Evolutionary conservation across 805 yeast species (phyloP).

Genomic region (Myxozyma monticola): DNA sequence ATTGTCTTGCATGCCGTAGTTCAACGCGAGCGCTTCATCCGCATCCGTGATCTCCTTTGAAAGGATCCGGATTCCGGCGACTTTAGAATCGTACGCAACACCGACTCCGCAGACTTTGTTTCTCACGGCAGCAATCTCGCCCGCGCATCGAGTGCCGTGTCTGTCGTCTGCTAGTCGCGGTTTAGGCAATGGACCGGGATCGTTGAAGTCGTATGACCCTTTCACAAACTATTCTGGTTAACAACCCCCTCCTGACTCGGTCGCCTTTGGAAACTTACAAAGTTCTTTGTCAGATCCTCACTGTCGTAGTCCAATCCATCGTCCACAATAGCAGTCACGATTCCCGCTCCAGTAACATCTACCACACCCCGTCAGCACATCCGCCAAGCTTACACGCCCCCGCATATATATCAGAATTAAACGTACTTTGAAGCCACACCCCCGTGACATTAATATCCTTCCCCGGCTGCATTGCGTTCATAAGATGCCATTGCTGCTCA

Average conservation of each 20-base stretch:
- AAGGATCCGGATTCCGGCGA: conserved; percentile 85
- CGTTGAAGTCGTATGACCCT: conserved; percentile 95
- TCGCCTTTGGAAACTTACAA: conserved; percentile 32
- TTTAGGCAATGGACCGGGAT: conserved; percentile 68
- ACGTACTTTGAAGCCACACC: conserved; percentile 66
- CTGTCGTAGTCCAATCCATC: conserved; percentile 89
- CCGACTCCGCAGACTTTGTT: conserved; percentile 94
- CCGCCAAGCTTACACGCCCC: not conserved
- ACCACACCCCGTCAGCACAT: not conserved
- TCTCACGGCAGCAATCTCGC: conserved; percentile 84
- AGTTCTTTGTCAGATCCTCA: conserved; percentile 69
- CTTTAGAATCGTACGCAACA: conserved; percentile 84
- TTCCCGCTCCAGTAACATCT: conserved; percentile 73
- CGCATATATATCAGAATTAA: too few species aligned
- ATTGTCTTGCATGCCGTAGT: conserved; percentile 75
- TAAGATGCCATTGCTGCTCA: conserved; percentile 85
- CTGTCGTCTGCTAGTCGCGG: conserved; percentile 81
- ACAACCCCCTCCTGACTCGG: not conserved
- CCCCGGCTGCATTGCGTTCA: conserved; percentile 70
- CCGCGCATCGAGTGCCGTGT: conserved; percentile 98
- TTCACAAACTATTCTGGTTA: conserved; percentile 40
- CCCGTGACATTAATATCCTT: conserved; percentile 84
- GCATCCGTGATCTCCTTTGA: conserved; percentile 77
- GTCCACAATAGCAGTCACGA: conserved; percentile 86
- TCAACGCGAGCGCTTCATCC: conserved; percentile 88